phyloP scores from a whole-genome alignment of 2,329 filamentous ascomycete genomes.

The Pseudogymnoascus sp. region DNA sequence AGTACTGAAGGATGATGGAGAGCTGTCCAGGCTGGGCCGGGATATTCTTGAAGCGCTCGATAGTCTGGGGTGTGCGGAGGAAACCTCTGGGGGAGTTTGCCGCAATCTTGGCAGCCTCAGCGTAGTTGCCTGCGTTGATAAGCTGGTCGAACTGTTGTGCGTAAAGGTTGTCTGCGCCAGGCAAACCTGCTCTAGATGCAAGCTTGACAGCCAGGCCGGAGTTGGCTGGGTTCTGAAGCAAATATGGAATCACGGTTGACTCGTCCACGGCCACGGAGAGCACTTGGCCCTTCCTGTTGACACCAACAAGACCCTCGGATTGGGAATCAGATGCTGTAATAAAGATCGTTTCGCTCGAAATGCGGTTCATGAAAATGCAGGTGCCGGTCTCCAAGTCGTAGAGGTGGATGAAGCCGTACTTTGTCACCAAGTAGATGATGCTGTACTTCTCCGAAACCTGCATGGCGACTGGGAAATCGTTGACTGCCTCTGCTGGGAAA shows the following conservation, averaged over 20 bases:
- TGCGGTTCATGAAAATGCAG: conserved; percentile 99
- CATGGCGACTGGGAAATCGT: conserved; percentile 96
- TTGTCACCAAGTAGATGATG: conserved; percentile 93
- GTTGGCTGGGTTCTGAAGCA: conserved; percentile 93
- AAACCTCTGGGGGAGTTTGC: conserved; percentile 95
- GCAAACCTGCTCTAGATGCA: conserved; percentile 84
- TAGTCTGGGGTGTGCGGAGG: conserved; percentile 86
- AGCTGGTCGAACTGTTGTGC: conserved; percentile 87
- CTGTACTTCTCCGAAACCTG: conserved; percentile 96
- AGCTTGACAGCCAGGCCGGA: conserved; percentile 90
- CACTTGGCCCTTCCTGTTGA: conserved; percentile 97
- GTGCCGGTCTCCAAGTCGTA: conserved; percentile 95
- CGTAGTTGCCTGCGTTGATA: conserved; percentile 68
- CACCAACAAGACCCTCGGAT: conserved; percentile 80
- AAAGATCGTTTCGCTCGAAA: conserved; percentile 98
- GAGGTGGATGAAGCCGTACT: conserved; percentile 97
- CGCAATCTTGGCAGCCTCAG: conserved; percentile 87
- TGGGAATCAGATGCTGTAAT: conserved; percentile 78
- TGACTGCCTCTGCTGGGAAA: conserved; percentile 90
- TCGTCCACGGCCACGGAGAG: conserved; percentile 92
- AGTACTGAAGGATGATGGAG: conserved; percentile 93
- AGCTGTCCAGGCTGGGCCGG: conserved; percentile 76
- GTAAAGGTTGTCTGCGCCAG: conserved; percentile 89
- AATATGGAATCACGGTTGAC: conserved; percentile 80
- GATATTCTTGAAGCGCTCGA: conserved; percentile 87